A percentile compares a stretch with the other conserved stretches of the same genome.
Evolutionary conservation across 148 eudicot species (phyloP).

Genomic region (Rhododendron mucronatum): DNA sequence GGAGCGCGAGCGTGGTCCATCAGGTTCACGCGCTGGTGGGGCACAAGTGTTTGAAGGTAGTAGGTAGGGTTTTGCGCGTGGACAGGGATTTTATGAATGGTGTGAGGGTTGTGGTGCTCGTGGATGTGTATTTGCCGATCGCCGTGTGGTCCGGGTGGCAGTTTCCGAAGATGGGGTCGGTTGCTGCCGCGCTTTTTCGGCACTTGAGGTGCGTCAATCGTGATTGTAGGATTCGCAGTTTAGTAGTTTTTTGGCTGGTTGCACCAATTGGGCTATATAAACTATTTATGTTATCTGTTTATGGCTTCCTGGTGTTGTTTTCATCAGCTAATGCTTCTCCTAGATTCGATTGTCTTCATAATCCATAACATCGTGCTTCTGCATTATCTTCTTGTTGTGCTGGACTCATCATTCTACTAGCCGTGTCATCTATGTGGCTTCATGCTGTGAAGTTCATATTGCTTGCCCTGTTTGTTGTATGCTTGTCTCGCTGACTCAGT

Average conservation of each 20-base stretch:
- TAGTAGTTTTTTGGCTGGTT: not conserved
- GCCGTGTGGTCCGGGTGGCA: constrained; percentile 77
- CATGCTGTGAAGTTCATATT: not conserved
- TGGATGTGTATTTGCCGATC: constrained; percentile 71
- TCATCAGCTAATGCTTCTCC: not conserved
- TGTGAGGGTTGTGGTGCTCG: constrained; percentile 53
- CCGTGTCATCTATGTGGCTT: not conserved
- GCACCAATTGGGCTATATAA: not conserved
- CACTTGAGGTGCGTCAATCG: constrained; percentile 59
- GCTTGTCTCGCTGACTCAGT: not conserved
- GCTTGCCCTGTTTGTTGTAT: not conserved
- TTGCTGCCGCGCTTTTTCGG: constrained; percentile 64
- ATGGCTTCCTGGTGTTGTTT: not conserved
- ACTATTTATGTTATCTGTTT: not conserved
- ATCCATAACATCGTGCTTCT: not conserved
- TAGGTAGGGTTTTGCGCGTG: constrained; percentile 31
- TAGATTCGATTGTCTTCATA: not conserved
- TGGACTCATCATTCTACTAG: not conserved
- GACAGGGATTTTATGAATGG: constrained; percentile 20
- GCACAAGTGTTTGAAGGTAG: constrained; percentile 47
- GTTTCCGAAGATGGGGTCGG: constrained; percentile 52
- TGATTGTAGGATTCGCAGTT: not conserved
- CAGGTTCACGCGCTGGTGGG: constrained; percentile 47
- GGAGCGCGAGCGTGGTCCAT: constrained; percentile 53
- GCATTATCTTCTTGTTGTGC: not conserved